Evolutionary conservation across 345 rosid genomes (phyloP).

Genomic region (Crucihimalaya himalaica): DNA sequence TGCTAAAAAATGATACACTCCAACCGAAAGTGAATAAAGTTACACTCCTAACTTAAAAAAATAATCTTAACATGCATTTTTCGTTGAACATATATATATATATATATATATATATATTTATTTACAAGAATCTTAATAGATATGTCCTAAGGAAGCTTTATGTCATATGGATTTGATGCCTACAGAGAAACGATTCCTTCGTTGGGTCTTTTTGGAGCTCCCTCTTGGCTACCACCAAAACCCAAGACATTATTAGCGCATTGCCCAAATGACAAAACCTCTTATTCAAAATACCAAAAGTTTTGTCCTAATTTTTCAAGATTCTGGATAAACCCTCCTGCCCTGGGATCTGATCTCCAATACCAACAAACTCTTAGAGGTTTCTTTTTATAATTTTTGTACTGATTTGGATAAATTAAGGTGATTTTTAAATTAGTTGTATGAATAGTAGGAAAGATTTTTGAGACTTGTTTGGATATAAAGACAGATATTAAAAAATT

Average conservation of each 20-base stretch:
- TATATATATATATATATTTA: too few species aligned
- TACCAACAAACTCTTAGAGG: not conserved
- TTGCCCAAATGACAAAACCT: not conserved
- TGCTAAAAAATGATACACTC: not conserved
- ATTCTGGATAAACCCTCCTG: not conserved
- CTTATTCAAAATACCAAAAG: conserved; percentile 7
- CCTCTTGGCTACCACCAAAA: conserved; percentile 25
- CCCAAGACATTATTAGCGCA: not conserved
- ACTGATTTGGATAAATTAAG: too few species aligned
- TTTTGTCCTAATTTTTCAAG: not conserved
- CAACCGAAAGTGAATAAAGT: conserved; percentile 20
- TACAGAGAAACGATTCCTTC: conserved; percentile 8
- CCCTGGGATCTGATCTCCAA: conserved; percentile 24
- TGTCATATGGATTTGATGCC: conserved; percentile 25
- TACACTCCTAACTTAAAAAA: not conserved
- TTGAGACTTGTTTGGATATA: too few species aligned
- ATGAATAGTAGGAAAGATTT: too few species aligned
- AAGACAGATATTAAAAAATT: too few species aligned
- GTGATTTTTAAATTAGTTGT: too few species aligned
- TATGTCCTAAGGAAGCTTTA: not conserved
- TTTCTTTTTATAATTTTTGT: too few species aligned
- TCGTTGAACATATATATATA: conserved; percentile 1
- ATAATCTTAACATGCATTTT: conserved; percentile 1
- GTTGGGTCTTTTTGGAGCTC: conserved; percentile 1
- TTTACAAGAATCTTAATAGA: conserved; percentile 15